Evolutionary conservation across 1,284 basidiomycete genomes (phyloP).

Genomic region (Malassezia obtusa): DNA sequence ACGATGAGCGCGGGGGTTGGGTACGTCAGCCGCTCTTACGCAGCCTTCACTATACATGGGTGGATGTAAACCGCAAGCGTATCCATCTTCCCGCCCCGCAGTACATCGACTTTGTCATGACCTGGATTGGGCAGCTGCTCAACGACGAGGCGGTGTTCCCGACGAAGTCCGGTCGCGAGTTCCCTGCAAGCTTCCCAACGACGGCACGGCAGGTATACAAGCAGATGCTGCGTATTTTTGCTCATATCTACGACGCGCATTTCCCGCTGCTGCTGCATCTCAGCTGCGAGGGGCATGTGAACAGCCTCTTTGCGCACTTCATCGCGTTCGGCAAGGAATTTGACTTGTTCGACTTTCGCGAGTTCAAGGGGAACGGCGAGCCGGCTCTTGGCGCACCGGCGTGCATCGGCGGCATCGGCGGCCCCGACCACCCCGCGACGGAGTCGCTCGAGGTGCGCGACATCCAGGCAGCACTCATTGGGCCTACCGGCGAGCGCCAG

Average conservation of each 20-base stretch:
- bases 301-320: constrained; percentile 84
- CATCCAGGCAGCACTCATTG: background rate
- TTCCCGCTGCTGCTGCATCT: constrained; percentile 83
- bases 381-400: constrained; percentile 10
- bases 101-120: constrained; percentile 98
- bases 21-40: constrained; percentile 51
- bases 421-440: constrained; percentile 7
- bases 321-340: constrained; percentile 75
- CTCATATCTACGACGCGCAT: constrained; percentile 93
- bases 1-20: constrained; percentile 84
- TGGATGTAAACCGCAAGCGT: constrained; percentile 71
- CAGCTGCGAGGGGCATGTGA: constrained; percentile 90
- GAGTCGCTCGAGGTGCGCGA: constrained; percentile 6
- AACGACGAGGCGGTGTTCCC: constrained; percentile 89
- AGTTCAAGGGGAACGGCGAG: constrained; percentile 57
- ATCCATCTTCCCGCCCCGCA: constrained; percentile 88
- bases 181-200: constrained; percentile 75
- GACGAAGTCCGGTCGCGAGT: constrained; percentile 87
- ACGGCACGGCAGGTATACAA: constrained; percentile 94
- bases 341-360: constrained; percentile 62
- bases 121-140: constrained; percentile 87
- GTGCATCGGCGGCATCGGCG: constrained; percentile 15
- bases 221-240: constrained; percentile 90
- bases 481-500: constrained; percentile 7
- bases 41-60: constrained; percentile 94